Conservation (phyloP, 495 filamentous ascomycete species). For the Neohortaea acidophila region DNA sequence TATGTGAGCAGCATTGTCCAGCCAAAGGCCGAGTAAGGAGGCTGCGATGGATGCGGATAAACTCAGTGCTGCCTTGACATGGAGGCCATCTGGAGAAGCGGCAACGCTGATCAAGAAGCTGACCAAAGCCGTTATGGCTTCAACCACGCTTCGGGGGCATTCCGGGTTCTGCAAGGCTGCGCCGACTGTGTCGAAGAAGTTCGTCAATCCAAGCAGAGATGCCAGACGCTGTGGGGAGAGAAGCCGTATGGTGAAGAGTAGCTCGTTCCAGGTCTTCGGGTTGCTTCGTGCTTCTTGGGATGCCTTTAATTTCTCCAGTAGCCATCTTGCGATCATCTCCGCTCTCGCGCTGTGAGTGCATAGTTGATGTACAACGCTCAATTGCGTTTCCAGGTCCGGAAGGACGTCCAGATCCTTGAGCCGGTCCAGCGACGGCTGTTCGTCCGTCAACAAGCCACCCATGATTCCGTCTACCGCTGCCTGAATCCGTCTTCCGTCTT, state of each 20-base stretch:
- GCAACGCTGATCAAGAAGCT: slow-evolving; percentile 5
- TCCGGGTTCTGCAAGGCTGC: not conserved
- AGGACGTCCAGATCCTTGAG: slow-evolving; percentile 14
- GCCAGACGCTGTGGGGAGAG: slow-evolving; percentile 6
- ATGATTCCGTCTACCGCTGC: too few species aligned
- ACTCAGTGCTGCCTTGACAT: slow-evolving; percentile 6
- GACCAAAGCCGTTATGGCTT: not conserved
- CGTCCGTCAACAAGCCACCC: not conserved
- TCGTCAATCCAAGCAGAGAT: slow-evolving; percentile 1
- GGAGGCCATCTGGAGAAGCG: not conserved
- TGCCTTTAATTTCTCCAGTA: slow-evolving; percentile 44
- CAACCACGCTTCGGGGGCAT: not conserved
- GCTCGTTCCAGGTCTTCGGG: slow-evolving; percentile 1
- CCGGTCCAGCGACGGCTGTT: slow-evolving; percentile 12
- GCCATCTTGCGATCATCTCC: slow-evolving; percentile 54
- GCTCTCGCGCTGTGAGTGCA: slow-evolving; percentile 30
- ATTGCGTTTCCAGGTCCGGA: slow-evolving; percentile 4
- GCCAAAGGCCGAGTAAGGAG: slow-evolving; percentile 9
- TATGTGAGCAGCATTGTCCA: not conserved
- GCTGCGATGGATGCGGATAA: not conserved
- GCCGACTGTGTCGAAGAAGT: slow-evolving; percentile 1
- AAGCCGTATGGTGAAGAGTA: not conserved
- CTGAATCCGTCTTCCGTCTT: too few species aligned
- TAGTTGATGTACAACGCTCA: slow-evolving; percentile 10
- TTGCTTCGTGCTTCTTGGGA: slow-evolving; percentile 13